Conservation (phyloP, 2,329 filamentous ascomycete species). For the Colletotrichum paranaense region DNA sequence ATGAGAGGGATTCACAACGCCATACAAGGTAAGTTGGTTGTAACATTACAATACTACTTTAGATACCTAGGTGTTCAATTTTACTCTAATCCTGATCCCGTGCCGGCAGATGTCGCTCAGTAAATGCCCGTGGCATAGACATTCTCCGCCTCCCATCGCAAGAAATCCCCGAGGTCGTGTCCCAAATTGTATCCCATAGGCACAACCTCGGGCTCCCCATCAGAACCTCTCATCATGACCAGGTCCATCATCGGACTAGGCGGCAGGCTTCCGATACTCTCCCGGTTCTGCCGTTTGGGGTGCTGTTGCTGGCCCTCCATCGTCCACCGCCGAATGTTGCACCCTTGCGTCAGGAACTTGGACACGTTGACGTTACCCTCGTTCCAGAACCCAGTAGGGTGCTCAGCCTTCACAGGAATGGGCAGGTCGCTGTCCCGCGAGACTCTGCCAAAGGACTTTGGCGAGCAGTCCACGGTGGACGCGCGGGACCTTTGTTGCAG, state of each 20-base stretch:
- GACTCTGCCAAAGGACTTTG: constrained; percentile 22
- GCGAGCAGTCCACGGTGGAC: not conserved
- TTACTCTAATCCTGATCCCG: not conserved
- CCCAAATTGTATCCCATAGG: constrained; percentile 72
- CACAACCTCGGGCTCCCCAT: constrained; percentile 50
- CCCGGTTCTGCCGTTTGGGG: constrained; percentile 44
- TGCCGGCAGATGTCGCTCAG: not conserved
- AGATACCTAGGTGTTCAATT: not conserved
- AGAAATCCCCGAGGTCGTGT: constrained; percentile 68
- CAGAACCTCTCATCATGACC: constrained; percentile 51
- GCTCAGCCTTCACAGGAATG: constrained; percentile 50
- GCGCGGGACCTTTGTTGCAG: not conserved
- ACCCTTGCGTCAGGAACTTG: constrained; percentile 44
- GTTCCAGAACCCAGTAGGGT: constrained; percentile 48
- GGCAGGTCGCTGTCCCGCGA: constrained; percentile 47
- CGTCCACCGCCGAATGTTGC: constrained; percentile 49
- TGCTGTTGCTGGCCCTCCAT: constrained; percentile 42
- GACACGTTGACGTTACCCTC: constrained; percentile 44
- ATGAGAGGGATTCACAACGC: not conserved
- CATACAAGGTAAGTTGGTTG: not conserved
- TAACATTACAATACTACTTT: not conserved
- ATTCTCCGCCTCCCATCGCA: constrained; percentile 67
- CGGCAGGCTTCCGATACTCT: constrained; percentile 49
- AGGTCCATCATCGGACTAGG: constrained; percentile 63
- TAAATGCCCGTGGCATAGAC: constrained; percentile 47